A percentile compares a stretch with the other conserved stretches of the same genome.
Conservation (phyloP, 1,284 basidiomycete genomes). For the Pisolithus thermaeus region DNA sequence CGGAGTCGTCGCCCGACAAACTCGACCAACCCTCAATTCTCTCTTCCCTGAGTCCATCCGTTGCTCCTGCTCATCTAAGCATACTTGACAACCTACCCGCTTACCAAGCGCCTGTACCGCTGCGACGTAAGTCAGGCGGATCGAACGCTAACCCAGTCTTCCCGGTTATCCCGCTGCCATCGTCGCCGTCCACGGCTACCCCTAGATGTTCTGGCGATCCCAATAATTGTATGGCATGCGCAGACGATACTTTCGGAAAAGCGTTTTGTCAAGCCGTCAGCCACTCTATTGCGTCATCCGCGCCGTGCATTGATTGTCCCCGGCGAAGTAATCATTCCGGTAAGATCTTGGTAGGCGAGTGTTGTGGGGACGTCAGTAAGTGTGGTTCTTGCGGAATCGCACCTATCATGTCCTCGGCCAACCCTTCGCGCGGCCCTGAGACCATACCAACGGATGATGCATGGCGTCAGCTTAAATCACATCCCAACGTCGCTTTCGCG, state of each 20-base stretch:
- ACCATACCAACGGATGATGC: conserved; percentile 79
- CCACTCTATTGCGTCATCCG: conserved; percentile 45
- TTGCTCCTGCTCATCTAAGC: conserved; percentile 31
- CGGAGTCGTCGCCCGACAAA: conserved; percentile 9
- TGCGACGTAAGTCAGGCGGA: conserved; percentile 48
- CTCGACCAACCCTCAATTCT: conserved; percentile 20
- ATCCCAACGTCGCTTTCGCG: conserved; percentile 81
- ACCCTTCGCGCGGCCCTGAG: conserved; percentile 30
- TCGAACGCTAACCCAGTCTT: conserved; percentile 45
- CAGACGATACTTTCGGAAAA: conserved; percentile 76
- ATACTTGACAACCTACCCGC: conserved; percentile 72
- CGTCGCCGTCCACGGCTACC: conserved; percentile 12
- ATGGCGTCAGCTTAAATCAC: conserved; percentile 82
- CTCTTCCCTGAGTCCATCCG: conserved; percentile 18
- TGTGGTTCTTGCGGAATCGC: conserved; percentile 31
- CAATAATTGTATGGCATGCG: conserved; percentile 71
- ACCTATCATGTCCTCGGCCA: conserved; percentile 24
- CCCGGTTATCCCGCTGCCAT: conserved; percentile 34
- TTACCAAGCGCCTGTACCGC: conserved; percentile 72
- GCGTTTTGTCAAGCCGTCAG: conserved; percentile 80
- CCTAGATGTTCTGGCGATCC: conserved; percentile 51
- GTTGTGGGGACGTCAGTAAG: conserved; percentile 28
- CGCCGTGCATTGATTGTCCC: conserved; percentile 53
- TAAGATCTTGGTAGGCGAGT: conserved; percentile 24
- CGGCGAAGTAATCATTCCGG: conserved; percentile 20